Evolutionary conservation across 2,329 filamentous ascomycete genomes (phyloP).

Genomic region (Mollisia scopiformis): DNA sequence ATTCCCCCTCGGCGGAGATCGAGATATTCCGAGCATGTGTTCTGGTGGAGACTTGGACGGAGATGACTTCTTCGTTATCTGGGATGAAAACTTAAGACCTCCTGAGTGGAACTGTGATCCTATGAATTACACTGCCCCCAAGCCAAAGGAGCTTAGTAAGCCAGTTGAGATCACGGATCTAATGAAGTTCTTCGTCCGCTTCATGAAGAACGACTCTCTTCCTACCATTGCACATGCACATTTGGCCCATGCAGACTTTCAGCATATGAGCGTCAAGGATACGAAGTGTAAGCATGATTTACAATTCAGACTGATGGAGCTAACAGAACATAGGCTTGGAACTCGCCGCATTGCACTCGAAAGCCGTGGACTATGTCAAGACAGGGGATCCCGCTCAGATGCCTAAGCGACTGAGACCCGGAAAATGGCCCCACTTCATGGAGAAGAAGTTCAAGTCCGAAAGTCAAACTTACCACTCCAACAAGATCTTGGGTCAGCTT

Average conservation of each 20-base stretch:
- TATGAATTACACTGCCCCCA: conserved; percentile 73
- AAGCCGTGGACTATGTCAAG: conserved; percentile 93
- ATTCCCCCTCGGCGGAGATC: conserved; percentile 80
- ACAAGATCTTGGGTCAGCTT: conserved; percentile 75
- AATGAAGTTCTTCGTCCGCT: conserved; percentile 83
- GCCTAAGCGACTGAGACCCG: conserved; percentile 59
- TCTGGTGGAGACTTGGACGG: conserved; percentile 95
- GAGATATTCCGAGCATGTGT: conserved; percentile 89
- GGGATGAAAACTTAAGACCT: conserved; percentile 79
- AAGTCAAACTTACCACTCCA: conserved; percentile 63
- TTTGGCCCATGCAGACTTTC: conserved; percentile 72
- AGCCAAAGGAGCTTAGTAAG: conserved; percentile 56
- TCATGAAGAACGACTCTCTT: conserved; percentile 89
- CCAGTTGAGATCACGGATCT: conserved; percentile 75
- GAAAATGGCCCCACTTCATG: conserved; percentile 84
- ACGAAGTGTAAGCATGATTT: conserved; percentile 59
- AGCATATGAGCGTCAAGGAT: conserved; percentile 64
- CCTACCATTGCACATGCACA: conserved; percentile 82
- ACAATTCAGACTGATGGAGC: background rate
- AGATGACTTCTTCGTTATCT: conserved; percentile 93
- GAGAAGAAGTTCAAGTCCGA: conserved; percentile 59
- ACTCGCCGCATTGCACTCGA: conserved; percentile 81
- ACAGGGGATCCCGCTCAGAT: conserved; percentile 79
- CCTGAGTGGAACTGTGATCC: conserved; percentile 70
- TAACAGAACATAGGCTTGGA: conserved; percentile 53